Evolutionary conservation across 306 rosid genomes (phyloP).

Genomic region (Trichosanthes truncata): DNA sequence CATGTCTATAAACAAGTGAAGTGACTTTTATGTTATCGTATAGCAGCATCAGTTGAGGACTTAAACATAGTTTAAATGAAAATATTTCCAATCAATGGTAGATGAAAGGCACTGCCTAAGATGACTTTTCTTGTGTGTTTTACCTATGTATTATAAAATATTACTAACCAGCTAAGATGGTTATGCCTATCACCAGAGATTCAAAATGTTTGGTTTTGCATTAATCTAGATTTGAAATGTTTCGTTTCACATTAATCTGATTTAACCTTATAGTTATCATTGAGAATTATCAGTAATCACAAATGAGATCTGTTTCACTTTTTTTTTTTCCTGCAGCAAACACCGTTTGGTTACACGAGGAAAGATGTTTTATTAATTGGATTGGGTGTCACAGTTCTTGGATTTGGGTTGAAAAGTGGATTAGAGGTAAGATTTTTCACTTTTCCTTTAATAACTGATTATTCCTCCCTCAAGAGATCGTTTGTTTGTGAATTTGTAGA

Average conservation of each 20-base stretch:
- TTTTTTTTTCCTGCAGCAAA: slow-evolving; percentile 30
- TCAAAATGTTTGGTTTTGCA: not conserved
- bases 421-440: slow-evolving; percentile 47
- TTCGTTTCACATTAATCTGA: not conserved
- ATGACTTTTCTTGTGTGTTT: not conserved
- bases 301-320: not conserved
- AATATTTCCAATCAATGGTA: not conserved
- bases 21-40: not conserved
- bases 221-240: not conserved
- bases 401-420: slow-evolving; percentile 76
- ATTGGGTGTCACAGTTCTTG: slow-evolving; percentile 63
- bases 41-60: not conserved
- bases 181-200: not conserved
- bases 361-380: slow-evolving; percentile 93
- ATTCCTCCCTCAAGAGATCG: not conserved
- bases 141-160: not conserved
- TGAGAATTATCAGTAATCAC: not conserved
- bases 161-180: not conserved
- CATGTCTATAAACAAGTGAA: not conserved
- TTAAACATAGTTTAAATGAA: not conserved
- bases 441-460: not conserved
- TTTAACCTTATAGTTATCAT: not conserved
- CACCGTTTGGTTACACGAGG: slow-evolving; percentile 80
- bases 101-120: not conserved
- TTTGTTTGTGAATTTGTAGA: not conserved